Conservation (phyloP, 1,284 basidiomycete species). For the Leccinum subspadiceum region DNA sequence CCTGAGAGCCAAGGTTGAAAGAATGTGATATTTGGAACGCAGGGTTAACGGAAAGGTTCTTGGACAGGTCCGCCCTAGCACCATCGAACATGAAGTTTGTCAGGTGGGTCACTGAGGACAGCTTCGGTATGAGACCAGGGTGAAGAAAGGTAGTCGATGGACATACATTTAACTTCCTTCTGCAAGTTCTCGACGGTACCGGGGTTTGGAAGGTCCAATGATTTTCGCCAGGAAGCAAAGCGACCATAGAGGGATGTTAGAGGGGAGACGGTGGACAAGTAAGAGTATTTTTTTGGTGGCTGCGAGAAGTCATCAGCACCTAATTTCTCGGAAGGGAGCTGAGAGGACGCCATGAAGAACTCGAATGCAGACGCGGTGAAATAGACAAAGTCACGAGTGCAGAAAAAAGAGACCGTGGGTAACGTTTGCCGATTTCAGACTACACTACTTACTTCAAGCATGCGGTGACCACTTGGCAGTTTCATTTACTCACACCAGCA, state of each 20-base stretch:
- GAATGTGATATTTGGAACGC: slow-evolving; percentile 98
- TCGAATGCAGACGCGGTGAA: slow-evolving; percentile 4
- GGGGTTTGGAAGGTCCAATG: slow-evolving; percentile 81
- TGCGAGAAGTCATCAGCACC: slow-evolving; percentile 28
- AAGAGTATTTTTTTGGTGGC: slow-evolving; percentile 18
- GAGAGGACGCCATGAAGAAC: slow-evolving; percentile 43
- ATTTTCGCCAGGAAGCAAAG: slow-evolving; percentile 77
- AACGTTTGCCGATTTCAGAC: slow-evolving; percentile 25
- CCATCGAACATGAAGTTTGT: slow-evolving; percentile 98
- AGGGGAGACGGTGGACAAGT: slow-evolving; percentile 46
- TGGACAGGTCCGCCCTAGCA: slow-evolving; percentile 92
- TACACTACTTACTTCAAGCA: neutral
- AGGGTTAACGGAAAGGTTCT: slow-evolving; percentile 90
- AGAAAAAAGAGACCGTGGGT: slow-evolving; percentile 37
- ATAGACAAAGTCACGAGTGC: slow-evolving; percentile 17
- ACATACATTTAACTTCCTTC: slow-evolving; percentile 85
- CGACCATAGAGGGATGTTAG: slow-evolving; percentile 66
- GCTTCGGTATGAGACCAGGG: slow-evolving; percentile 12
- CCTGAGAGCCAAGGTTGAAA: slow-evolving; percentile 83
- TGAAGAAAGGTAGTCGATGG: slow-evolving; percentile 5
- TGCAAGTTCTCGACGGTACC: slow-evolving; percentile 89
- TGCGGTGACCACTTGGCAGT: too few relatives aligned
- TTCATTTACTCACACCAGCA: too few relatives aligned
- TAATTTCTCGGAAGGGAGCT: slow-evolving; percentile 38
- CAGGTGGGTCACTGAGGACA: slow-evolving; percentile 74